Conservation (phyloP, 2,329 filamentous ascomycete species). For the Trichoderma arundinaceum region DNA sequence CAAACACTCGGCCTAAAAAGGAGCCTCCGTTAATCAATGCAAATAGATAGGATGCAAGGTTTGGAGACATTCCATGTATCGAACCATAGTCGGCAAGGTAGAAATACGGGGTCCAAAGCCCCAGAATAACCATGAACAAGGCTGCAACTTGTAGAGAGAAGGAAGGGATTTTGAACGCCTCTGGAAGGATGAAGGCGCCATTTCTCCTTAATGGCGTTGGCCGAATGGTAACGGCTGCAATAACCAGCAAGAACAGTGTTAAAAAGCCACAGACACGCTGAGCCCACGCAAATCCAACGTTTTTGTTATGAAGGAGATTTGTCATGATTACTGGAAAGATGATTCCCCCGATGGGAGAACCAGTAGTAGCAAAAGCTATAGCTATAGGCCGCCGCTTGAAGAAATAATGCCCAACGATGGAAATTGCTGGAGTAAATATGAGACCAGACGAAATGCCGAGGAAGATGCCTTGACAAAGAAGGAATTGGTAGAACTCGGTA, state of each 20-base stretch:
- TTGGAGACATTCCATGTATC: constrained; percentile 11
- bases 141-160: constrained; percentile 24
- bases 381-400: constrained; percentile 15
- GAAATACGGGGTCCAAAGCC: constrained; percentile 18
- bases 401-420: constrained; percentile 19
- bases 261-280: constrained; percentile 16
- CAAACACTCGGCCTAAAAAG: constrained; percentile 10
- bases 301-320: neutral
- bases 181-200: constrained; percentile 2
- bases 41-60: constrained; percentile 14
- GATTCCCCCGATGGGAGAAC: constrained; percentile 20
- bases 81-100: constrained; percentile 20
- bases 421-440: constrained; percentile 18
- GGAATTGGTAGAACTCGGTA: constrained; percentile 17
- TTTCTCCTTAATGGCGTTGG: constrained; percentile 16
- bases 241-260: constrained; percentile 8
- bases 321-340: constrained; percentile 23
- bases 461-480: constrained; percentile 24
- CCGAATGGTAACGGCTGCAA: constrained; percentile 14
- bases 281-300: neutral
- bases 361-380: constrained; percentile 20
- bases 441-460: constrained; percentile 14
- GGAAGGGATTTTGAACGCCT: constrained; percentile 11
- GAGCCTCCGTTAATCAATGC: constrained; percentile 15
- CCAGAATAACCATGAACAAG: constrained; percentile 15